A percentile compares a stretch with the other conserved stretches of the same genome.
Conservation (phyloP, 176 grass and related monocot genomes). For the Cocos nucifera region DNA sequence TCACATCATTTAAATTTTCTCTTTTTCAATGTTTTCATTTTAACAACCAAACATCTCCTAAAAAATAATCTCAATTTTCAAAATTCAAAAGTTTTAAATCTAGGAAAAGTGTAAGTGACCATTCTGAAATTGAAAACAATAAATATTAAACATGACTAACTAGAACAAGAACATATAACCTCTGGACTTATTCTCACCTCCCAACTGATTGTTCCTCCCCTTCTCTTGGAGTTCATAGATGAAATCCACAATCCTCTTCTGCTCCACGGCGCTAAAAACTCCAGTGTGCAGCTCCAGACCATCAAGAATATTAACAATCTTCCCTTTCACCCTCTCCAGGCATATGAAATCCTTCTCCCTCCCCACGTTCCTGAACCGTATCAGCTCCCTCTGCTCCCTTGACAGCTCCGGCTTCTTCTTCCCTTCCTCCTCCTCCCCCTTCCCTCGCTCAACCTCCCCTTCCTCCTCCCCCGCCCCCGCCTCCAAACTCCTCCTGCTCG, state of each 20-base stretch:
- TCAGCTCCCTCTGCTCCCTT: slow-evolving; percentile 32
- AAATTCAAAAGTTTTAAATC: too few relatives aligned
- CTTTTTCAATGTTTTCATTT: too few relatives aligned
- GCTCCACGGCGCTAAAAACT: slow-evolving; percentile 38
- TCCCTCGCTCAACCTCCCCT: slow-evolving; percentile 2
- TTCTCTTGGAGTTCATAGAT: slow-evolving; percentile 36
- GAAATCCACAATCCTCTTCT: slow-evolving; percentile 38
- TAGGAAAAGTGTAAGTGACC: too few relatives aligned
- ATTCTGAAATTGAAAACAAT: too few relatives aligned
- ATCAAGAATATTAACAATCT: slow-evolving; percentile 28
- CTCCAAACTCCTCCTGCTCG: slow-evolving; percentile 15
- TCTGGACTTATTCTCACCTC: slow-evolving; percentile 19
- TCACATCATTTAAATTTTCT: too few relatives aligned
- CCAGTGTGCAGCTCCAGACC: slow-evolving; percentile 38
- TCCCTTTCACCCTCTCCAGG: slow-evolving; percentile 31
- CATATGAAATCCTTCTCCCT: slow-evolving; percentile 39
- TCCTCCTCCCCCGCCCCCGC: slow-evolving; percentile 13
- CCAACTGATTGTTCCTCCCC: slow-evolving; percentile 26
- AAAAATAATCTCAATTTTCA: too few relatives aligned
- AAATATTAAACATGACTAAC: too few relatives aligned
- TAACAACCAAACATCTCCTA: too few relatives aligned
- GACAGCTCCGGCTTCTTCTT: slow-evolving; percentile 28
- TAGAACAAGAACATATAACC: neutral
- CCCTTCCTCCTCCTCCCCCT: neutral
- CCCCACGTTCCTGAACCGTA: slow-evolving; percentile 28